These are phyloP conservation scores for Durio zibethinus DNA, from an alignment of 345 rosid genomes.

Conservation along the genomic window DNA sequence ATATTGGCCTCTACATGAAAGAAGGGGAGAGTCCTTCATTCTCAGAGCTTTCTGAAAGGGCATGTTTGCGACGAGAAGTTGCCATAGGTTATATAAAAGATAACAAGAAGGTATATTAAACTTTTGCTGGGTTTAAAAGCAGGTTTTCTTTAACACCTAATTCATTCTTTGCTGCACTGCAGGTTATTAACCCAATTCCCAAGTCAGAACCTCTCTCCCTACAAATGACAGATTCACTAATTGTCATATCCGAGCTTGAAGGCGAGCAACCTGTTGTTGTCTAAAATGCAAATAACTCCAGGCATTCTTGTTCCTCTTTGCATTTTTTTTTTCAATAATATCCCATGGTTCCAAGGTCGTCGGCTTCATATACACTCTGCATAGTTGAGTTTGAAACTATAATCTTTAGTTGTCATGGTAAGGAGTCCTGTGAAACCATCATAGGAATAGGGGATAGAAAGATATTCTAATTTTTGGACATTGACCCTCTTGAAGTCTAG, in stretches of 20 bases:
- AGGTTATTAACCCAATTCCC: slow-evolving; percentile 77
- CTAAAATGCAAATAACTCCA: neutral
- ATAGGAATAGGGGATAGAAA: neutral
- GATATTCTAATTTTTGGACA: neutral
- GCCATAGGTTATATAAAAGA: slow-evolving; percentile 85
- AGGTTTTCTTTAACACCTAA: slow-evolving; percentile 9
- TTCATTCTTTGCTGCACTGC: slow-evolving; percentile 16
- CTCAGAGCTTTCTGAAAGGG: slow-evolving; percentile 74
- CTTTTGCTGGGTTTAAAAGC: neutral
- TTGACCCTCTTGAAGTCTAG: neutral
- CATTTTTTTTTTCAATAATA: neutral
- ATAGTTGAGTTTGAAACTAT: neutral
- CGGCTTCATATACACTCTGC: neutral
- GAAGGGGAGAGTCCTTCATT: slow-evolving; percentile 85
- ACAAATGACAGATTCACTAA: slow-evolving; percentile 54
- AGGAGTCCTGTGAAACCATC: neutral
- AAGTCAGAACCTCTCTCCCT: slow-evolving; percentile 65
- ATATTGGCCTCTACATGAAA: slow-evolving; percentile 70
- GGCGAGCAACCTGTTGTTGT: slow-evolving; percentile 56
- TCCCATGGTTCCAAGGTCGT: neutral
- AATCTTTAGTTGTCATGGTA: neutral
- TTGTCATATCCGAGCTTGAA: slow-evolving; percentile 92
- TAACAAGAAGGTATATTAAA: slow-evolving; percentile 49
- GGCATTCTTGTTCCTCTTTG: neutral
- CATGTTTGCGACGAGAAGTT: slow-evolving; percentile 70